These are phyloP conservation scores for Coprinellus aureogranulatus DNA, from an alignment of 768 basidiomycete genomes.

Conservation along the genomic window DNA sequence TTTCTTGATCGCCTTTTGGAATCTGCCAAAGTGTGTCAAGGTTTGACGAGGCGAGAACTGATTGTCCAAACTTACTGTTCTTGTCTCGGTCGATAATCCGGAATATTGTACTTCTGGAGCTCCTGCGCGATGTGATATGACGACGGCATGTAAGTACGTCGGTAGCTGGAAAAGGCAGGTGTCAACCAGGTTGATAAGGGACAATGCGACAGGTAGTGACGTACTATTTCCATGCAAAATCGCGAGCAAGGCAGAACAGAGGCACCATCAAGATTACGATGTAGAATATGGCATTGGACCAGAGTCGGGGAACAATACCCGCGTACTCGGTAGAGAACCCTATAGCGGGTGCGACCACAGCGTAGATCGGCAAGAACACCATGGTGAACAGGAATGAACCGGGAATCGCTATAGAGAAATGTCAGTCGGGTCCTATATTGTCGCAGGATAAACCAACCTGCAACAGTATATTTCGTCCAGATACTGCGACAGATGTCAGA, in stretches of 20 bases:
- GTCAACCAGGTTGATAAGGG: slow-evolving; percentile 8
- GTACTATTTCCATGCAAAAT: slow-evolving; percentile 97
- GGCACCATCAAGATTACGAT: slow-evolving; percentile 84
- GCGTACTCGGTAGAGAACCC: slow-evolving; percentile 88
- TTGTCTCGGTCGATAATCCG: slow-evolving; percentile 93
- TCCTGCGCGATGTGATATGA: slow-evolving; percentile 99
- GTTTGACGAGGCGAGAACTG: not conserved
- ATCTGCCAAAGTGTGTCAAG: slow-evolving; percentile 45
- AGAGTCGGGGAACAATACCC: slow-evolving; percentile 87
- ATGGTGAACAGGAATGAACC: slow-evolving; percentile 98
- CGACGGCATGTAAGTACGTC: slow-evolving; percentile 82
- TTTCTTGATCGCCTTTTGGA: slow-evolving; percentile 99
- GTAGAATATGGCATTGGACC: slow-evolving; percentile 88
- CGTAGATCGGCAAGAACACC: slow-evolving; percentile 90
- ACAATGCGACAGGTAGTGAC: slow-evolving; percentile 27
- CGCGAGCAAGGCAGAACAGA: slow-evolving; percentile 77
- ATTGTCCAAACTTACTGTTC: slow-evolving; percentile 70
- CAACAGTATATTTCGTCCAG: slow-evolving; percentile 99
- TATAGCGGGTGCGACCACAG: slow-evolving; percentile 77
- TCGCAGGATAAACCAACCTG: slow-evolving; percentile 46
- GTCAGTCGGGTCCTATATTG: not conserved
- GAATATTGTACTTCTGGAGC: slow-evolving; percentile 98
- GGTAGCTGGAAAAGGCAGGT: slow-evolving; percentile 56
- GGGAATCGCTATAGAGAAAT: slow-evolving; percentile 68
- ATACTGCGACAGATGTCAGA: slow-evolving; percentile 47